Conservation (phyloP, 1,139 yeast genomes). For the Yamadazyma mexicana region DNA sequence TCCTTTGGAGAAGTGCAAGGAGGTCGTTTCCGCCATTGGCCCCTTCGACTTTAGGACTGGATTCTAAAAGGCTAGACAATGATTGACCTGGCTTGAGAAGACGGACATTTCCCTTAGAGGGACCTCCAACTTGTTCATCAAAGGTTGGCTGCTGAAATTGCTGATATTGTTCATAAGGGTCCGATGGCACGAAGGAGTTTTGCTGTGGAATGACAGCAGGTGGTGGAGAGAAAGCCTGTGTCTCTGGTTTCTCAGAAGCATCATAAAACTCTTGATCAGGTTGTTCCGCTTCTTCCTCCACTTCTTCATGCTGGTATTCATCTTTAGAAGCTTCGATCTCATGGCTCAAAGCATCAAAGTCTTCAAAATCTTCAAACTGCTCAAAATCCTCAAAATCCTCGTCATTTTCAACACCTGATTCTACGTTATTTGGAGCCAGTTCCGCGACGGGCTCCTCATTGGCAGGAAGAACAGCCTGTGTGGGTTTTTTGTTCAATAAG, state of each 20-base stretch:
- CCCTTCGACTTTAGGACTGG: constrained; percentile 1
- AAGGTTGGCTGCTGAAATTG: neutral
- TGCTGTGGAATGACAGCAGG: neutral
- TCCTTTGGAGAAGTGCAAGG: constrained; percentile 17
- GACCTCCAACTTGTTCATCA: constrained; percentile 8
- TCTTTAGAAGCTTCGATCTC: constrained; percentile 16
- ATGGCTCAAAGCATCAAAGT: constrained; percentile 27
- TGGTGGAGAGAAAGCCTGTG: no score
- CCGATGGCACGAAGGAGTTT: neutral
- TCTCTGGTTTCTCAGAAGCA: neutral
- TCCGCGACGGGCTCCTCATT: no score
- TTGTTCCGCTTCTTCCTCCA: constrained; percentile 3
- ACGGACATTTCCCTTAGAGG: constrained; percentile 22
- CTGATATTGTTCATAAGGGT: neutral
- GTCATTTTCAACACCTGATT: constrained; percentile 1
- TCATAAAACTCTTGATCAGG: neutral
- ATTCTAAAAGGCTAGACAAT: constrained; percentile 15
- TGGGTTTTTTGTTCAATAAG: constrained; percentile 5
- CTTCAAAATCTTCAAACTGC: constrained; percentile 38
- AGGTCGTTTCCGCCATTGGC: constrained; percentile 15
- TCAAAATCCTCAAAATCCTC: constrained; percentile 21
- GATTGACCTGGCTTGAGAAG: constrained; percentile 33
- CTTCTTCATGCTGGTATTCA: constrained; percentile 8
- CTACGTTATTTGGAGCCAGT: no score
- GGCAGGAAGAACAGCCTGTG: neutral